Evolutionary conservation across 257 asterid genomes (phyloP).

Genomic region (Solanum gracilifrons): DNA sequence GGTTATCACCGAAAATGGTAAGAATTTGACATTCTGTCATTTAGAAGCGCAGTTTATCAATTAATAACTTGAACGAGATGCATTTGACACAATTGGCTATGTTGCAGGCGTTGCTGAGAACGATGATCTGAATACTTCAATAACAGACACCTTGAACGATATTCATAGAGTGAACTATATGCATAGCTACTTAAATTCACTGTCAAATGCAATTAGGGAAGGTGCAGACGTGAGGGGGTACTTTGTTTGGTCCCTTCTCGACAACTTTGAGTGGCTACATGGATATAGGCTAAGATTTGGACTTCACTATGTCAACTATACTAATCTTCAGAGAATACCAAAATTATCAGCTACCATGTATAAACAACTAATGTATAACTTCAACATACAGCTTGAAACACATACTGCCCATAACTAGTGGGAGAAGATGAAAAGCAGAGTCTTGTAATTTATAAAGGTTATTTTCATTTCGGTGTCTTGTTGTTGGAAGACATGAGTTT

Average conservation of each 20-base stretch:
- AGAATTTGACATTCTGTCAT: not conserved
- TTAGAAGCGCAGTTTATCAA: not conserved
- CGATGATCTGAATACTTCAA: slow-evolving; percentile 9
- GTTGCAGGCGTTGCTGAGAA: slow-evolving; percentile 28
- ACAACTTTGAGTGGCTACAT: slow-evolving; percentile 65
- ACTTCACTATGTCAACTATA: no score
- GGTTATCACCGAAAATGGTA: slow-evolving; percentile 53
- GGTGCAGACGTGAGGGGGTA: slow-evolving; percentile 70
- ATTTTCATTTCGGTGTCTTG: no score
- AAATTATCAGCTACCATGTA: no score
- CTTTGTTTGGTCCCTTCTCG: slow-evolving; percentile 60
- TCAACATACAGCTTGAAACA: no score
- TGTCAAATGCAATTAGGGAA: slow-evolving; percentile 41
- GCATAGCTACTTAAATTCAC: slow-evolving; percentile 23
- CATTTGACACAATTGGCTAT: not conserved
- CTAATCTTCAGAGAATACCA: no score
- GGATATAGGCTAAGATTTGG: slow-evolving; percentile 38
- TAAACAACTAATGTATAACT: no score
- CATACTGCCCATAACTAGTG: no score
- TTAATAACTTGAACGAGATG: not conserved
- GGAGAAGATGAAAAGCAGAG: no score
- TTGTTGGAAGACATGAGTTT: no score
- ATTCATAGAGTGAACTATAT: slow-evolving; percentile 33
- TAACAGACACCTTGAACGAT: slow-evolving; percentile 14
- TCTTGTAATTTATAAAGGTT: no score